phyloP scores from a whole-genome alignment of 176 grass and related monocot species.

The Lolium multiflorum region DNA sequence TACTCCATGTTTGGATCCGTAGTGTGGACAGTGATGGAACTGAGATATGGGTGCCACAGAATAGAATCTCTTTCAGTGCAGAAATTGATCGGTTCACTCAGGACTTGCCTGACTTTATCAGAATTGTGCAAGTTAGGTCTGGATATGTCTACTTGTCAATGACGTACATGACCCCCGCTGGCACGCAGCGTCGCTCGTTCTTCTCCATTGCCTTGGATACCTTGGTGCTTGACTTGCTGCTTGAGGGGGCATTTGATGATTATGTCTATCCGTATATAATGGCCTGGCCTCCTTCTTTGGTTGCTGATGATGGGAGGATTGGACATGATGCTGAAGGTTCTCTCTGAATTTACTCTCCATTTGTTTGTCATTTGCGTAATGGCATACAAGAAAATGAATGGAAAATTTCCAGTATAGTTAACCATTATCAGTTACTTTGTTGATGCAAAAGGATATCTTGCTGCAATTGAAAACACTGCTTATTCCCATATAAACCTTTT shows the following conservation, averaged over 20 bases:
- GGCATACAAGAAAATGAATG: not conserved
- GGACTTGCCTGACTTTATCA: not conserved
- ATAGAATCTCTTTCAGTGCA: not conserved
- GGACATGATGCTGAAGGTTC: not conserved
- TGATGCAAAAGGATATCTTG: not conserved
- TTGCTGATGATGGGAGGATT: not conserved
- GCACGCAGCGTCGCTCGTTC: not conserved
- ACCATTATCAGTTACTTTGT: not conserved
- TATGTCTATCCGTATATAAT: not conserved
- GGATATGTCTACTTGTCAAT: not conserved
- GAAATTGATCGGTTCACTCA: not conserved
- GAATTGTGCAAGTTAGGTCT: not conserved
- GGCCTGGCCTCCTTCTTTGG: not conserved
- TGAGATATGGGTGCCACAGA: not conserved
- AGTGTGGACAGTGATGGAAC: not conserved
- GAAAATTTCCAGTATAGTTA: not conserved
- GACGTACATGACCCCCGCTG: not conserved
- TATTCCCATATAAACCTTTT: not conserved
- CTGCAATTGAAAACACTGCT: not conserved
- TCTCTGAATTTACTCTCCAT: not conserved
- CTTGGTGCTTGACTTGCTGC: not conserved
- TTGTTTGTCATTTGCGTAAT: not conserved
- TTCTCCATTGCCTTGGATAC: constrained; percentile 2
- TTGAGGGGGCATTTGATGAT: not conserved
- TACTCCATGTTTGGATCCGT: not conserved